Conservation (phyloP, 1,284 basidiomycete genomes). For the Boletus mariae region DNA sequence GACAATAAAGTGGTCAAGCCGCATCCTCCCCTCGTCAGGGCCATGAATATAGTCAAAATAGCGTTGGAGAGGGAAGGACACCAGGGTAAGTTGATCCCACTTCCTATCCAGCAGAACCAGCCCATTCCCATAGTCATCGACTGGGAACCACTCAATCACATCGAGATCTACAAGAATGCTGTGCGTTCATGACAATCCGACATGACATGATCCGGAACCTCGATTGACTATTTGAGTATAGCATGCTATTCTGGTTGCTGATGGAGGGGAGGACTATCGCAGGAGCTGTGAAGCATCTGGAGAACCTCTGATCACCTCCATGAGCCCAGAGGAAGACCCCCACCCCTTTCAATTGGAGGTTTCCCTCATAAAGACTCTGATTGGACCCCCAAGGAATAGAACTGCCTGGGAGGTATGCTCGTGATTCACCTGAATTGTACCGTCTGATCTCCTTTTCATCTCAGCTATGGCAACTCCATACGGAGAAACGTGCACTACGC, state of each 20-base stretch:
- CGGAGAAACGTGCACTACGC: slow-evolving; percentile 44
- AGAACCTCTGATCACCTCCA: slow-evolving; percentile 51
- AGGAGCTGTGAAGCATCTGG: slow-evolving; percentile 43
- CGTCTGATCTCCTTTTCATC: slow-evolving; percentile 14
- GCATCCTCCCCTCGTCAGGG: slow-evolving; percentile 70
- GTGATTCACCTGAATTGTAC: neutral
- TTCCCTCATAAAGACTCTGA: slow-evolving; percentile 23
- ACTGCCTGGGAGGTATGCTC: slow-evolving; percentile 24
- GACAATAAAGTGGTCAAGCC: slow-evolving; percentile 61
- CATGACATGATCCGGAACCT: neutral
- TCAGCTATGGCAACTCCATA: slow-evolving; percentile 56
- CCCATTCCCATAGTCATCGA: slow-evolving; percentile 32
- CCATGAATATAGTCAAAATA: slow-evolving; percentile 54
- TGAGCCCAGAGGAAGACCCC: slow-evolving; percentile 38
- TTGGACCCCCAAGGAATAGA: slow-evolving; percentile 20
- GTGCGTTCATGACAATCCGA: slow-evolving; percentile 23
- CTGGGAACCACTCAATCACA: slow-evolving; percentile 45
- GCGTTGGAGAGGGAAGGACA: slow-evolving; percentile 70
- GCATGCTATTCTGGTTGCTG: slow-evolving; percentile 28
- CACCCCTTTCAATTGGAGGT: slow-evolving; percentile 24
- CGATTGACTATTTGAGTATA: slow-evolving; percentile 6
- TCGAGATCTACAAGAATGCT: slow-evolving; percentile 35
- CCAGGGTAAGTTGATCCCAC: slow-evolving; percentile 39
- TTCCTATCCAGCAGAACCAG: neutral
- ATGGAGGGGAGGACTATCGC: slow-evolving; percentile 38